Evolutionary conservation across 1,284 basidiomycete genomes (phyloP).

Genomic region (Apiotrichum mycotoxinovorans): DNA sequence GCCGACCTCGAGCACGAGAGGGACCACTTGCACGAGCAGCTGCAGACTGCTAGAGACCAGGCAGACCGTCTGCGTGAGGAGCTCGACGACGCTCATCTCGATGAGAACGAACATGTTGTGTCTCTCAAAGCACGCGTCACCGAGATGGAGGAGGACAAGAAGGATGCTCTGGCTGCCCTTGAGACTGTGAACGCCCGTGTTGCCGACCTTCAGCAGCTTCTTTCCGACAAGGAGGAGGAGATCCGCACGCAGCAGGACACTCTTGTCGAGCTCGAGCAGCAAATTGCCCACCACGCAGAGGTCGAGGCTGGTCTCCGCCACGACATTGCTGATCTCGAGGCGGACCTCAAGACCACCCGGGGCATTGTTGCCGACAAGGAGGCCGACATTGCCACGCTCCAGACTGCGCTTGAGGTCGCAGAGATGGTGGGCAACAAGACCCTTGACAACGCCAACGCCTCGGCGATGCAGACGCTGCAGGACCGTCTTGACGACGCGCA

Average conservation of each 20-base stretch:
- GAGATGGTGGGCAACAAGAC: not conserved
- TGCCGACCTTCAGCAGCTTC: not conserved
- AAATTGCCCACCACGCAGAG: not conserved
- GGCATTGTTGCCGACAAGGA: not conserved
- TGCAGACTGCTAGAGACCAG: not conserved
- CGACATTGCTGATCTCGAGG: not conserved
- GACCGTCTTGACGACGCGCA: constrained; percentile 73
- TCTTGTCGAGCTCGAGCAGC: not conserved
- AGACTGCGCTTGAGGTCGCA: constrained; percentile 1
- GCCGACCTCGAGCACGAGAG: constrained; percentile 9
- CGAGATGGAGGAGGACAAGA: constrained; percentile 12
- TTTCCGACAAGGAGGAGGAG: not conserved
- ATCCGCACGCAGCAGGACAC: not conserved
- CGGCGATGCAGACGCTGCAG: constrained; percentile 54
- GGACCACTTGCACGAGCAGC: constrained; percentile 6
- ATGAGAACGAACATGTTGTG: constrained; percentile 4
- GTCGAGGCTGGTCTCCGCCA: not conserved
- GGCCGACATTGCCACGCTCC: not conserved
- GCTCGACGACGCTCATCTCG: constrained; percentile 5
- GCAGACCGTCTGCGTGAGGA: constrained; percentile 2
- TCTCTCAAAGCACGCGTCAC: constrained; percentile 3
- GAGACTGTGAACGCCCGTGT: not conserved
- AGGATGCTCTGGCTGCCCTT: constrained; percentile 11
- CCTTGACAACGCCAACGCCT: not conserved
- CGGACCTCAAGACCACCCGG: not conserved